These are phyloP conservation scores for Neonectria sp. DNA, from an alignment of 2,329 filamentous ascomycete genomes.

Conservation along the genomic window DNA sequence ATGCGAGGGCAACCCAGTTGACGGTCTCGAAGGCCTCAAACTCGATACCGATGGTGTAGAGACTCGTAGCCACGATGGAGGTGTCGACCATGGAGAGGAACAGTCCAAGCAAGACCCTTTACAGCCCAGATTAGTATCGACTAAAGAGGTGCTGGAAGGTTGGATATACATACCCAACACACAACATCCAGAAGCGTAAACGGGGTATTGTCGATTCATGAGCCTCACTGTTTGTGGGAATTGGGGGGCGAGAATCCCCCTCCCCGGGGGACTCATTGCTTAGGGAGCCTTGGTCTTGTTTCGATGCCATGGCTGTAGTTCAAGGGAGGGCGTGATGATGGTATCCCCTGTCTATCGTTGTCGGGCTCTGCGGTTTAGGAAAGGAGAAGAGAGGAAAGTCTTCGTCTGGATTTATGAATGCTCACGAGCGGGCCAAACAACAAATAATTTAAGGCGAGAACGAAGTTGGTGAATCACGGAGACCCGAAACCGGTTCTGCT, in stretches of 20 bases:
- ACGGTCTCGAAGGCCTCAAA: conserved; percentile 61
- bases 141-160: neutral
- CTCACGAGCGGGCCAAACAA: neutral
- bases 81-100: conserved; percentile 73
- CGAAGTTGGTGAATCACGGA: conserved; percentile 5
- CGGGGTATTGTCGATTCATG: conserved; percentile 42
- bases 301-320: conserved; percentile 16
- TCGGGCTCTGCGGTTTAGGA: neutral
- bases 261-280: conserved; percentile 7
- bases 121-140: neutral
- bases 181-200: conserved; percentile 53
- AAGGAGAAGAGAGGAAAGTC: neutral
- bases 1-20: conserved; percentile 70
- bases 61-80: conserved; percentile 72
- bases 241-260: neutral
- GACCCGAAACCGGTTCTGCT: neutral
- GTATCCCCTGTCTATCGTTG: neutral
- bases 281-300: neutral
- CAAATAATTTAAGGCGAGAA: neutral
- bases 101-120: conserved; percentile 66
- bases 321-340: neutral
- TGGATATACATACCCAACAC: conserved; percentile 49
- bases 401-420: neutral
- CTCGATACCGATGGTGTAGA: conserved; percentile 69
- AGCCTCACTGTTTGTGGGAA: conserved; percentile 13